Conservation (phyloP, 1,284 basidiomycete genomes). For the Microbotryum scabiosae region DNA sequence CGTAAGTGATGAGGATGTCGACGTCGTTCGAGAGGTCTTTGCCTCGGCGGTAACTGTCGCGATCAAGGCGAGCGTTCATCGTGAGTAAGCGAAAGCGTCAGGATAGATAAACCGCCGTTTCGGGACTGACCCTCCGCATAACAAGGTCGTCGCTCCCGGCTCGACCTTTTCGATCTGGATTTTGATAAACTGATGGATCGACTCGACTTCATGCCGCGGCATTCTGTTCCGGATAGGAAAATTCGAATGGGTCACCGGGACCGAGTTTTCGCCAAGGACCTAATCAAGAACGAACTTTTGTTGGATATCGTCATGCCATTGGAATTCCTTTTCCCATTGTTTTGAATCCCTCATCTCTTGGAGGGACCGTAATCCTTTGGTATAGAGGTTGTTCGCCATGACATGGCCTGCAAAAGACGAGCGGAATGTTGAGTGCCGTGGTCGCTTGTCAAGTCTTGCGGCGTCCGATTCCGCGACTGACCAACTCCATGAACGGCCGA, state of each 20-base stretch:
- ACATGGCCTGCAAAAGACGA: neutral
- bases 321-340: slow-evolving; percentile 16
- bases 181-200: slow-evolving; percentile 54
- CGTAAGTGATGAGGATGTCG: slow-evolving; percentile 68
- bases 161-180: slow-evolving; percentile 51
- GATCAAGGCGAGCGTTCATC: neutral
- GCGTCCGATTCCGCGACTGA: slow-evolving; percentile 39
- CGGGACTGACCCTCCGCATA: slow-evolving; percentile 58
- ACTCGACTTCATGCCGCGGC: slow-evolving; percentile 57
- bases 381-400: slow-evolving; percentile 17
- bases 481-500: slow-evolving; percentile 64
- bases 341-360: slow-evolving; percentile 18
- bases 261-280: neutral
- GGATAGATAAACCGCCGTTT: neutral
- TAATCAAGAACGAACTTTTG: neutral
- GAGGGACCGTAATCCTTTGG: slow-evolving; percentile 10
- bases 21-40: slow-evolving; percentile 64
- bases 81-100: neutral
- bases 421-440: too few species aligned
- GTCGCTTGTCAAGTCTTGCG: too few species aligned
- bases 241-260: too few species aligned
- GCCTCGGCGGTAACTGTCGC: slow-evolving; percentile 60
- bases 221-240: slow-evolving; percentile 45
- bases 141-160: slow-evolving; percentile 54
- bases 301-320: slow-evolving; percentile 25